Evolutionary conservation across 1,284 basidiomycete species (phyloP), one percentile per base, ranked within the genome.

Genomic region (Caloboletus firmus): DNA sequence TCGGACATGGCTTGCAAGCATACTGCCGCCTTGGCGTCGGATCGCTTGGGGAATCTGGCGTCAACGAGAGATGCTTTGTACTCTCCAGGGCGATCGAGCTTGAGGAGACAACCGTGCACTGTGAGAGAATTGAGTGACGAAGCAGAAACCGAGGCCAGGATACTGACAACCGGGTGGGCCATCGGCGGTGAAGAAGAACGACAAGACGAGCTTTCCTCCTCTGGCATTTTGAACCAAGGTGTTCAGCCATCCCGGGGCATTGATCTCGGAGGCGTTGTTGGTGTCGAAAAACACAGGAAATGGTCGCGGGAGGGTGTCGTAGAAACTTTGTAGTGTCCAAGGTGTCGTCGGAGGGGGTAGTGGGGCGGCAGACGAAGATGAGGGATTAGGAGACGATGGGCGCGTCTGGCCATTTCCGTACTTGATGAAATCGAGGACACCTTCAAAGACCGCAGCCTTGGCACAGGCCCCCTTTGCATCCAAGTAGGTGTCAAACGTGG

Each of bases 41-140:
- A 69, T 2, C 81, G 78, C 59, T 81, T 84, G 2, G 72, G 58
- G 57, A 87, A 87, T 10, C 73, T 72, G 0, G 81, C 70, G 20
- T 87, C 84, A 22, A 84, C 82, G 5, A 88, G 64, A 59, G 77
- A 88, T 0, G 81, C 80, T 44, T 70, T 76, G 28, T 75, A 77
- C 55, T 80, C 76, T 5, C 66, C 71, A 3, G 81, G 78, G 20
- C 79, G 76, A 39, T 77, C 74, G 8, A 88, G 61, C 37, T 83
- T 82, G 31, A 88, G 72, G 17, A 87, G 66, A 63, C 79, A 82
- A 2, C 85, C 84, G 45, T 84, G 79, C 12, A 83, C 84, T 87
- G 48, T 12, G 28, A 43, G 42, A 49, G 41, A 31, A 43, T 32
- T 64, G 52, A 52, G 53, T 45, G 48, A 34, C 17, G 34, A 42